phyloP scores from a whole-genome alignment of 1,139 yeast species.

The Hyphopichia burtonii region DNA sequence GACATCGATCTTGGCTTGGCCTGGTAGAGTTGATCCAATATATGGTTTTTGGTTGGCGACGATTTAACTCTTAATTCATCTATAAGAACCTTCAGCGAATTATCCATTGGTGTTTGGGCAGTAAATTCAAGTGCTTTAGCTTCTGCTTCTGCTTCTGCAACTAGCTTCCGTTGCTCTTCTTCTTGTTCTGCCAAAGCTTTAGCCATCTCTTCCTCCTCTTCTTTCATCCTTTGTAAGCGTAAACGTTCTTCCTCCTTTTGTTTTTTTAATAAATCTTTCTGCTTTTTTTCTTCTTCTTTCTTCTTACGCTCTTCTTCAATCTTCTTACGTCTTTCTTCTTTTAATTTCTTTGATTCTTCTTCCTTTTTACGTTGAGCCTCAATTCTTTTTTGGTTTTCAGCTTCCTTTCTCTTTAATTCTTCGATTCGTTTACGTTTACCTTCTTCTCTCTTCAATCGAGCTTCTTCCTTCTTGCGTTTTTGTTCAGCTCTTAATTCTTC shows the following conservation, averaged over 20 bases:
- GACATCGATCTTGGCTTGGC: conserved; percentile 29
- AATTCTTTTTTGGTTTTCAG: conserved; percentile 38
- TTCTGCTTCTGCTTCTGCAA: conserved; percentile 1
- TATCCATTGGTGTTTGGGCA: neutral
- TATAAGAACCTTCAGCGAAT: neutral
- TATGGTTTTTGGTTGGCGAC: conserved; percentile 25
- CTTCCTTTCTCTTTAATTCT: conserved; percentile 43
- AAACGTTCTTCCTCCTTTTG: conserved; percentile 39
- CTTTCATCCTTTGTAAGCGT: conserved; percentile 5
- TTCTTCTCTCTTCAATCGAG: conserved; percentile 50
- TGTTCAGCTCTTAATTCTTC: conserved; percentile 46
- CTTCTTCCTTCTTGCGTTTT: conserved; percentile 47
- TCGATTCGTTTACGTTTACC: conserved; percentile 48
- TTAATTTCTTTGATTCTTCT: conserved; percentile 38
- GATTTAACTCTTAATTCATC: conserved; percentile 1
- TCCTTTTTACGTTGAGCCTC: conserved; percentile 54
- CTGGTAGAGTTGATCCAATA: conserved; percentile 35
- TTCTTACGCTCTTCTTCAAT: conserved; percentile 40
- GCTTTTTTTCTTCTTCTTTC: conserved; percentile 45
- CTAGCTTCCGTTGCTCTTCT: conserved; percentile 19
- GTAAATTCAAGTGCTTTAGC: conserved; percentile 6
- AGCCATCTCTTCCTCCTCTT: conserved; percentile 36
- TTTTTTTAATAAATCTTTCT: conserved; percentile 26
- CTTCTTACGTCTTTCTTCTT: conserved; percentile 48
- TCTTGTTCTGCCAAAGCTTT: conserved; percentile 16